Evolutionary conservation across 2,329 filamentous ascomycete species (phyloP), one percentile per base, ranked within the genome.

Genomic region (Sarocladium strictum): DNA sequence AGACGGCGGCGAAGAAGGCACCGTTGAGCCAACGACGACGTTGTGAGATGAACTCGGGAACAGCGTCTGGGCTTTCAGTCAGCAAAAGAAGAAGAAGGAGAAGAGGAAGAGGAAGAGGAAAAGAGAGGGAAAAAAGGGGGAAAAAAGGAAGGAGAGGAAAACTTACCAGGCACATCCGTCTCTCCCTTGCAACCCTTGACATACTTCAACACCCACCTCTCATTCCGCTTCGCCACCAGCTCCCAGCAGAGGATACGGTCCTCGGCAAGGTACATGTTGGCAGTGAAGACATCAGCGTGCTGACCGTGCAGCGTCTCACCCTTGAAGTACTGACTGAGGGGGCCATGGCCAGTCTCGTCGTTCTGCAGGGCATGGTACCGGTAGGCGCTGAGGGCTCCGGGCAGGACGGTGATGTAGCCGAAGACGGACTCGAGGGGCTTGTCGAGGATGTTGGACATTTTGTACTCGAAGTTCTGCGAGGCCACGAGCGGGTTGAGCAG

Each of bases 381-480:
- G 68, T 99, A 99, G 1, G 94, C 94, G 67, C 90, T 96, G 53
- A 99, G 80, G 1, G 94, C 94, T 70, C 94, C 95, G 0, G 94
- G 95, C 60, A 99, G 75, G 62, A 99, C 94, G 5, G 93, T 97
- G 62, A 99, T 99, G 67, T 97, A 99, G 2, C 94, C 94, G 68
- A 99, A 99, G 0, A 96, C 93, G 0, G 90, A 96, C 69, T 99
- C 94, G 2, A 99, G 76, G 0, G 94, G 94, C 70, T 99, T 99
- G 69, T 99, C 94, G 24, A 99, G 78, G 64, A 99, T 99, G 64
- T 99, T 99, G 38, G 91, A 96, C 90, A 99, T 97, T 72, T 99
- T 99, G 77, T 99, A 99, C 75, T 99, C 94, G 62, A 99, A 99
- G 68, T 99, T 99, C 65, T 99, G 94, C 45, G 91, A 96, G 0